phyloP scores from a whole-genome alignment of 495 filamentous ascomycete genomes.

The Chaetomium cochliodes region DNA sequence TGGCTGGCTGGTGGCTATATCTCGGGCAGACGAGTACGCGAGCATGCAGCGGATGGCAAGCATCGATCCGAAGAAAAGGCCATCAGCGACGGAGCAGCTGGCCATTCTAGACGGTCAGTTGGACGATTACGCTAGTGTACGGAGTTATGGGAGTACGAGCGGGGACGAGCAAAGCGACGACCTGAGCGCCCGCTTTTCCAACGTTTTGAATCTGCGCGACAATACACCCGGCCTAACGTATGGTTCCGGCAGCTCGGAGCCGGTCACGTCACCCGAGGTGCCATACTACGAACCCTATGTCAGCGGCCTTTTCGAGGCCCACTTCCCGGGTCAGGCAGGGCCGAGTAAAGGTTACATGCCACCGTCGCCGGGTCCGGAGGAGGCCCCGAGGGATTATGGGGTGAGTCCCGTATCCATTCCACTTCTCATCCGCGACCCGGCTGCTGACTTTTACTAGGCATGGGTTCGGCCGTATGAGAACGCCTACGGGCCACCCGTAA shows the following conservation, averaged over 20 bases:
- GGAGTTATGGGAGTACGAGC: background rate
- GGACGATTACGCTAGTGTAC: constrained; percentile 1
- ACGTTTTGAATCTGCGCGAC: constrained; percentile 19
- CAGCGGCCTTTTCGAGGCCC: background rate
- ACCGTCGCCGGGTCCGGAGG: constrained; percentile 7
- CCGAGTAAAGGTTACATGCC: constrained; percentile 20
- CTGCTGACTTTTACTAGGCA: constrained; percentile 10
- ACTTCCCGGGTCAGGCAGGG: constrained; percentile 12
- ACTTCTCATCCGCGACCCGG: background rate
- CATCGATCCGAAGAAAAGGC: constrained; percentile 26
- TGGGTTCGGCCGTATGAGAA: constrained; percentile 21
- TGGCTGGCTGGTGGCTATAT: constrained; percentile 21
- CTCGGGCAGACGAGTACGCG: constrained; percentile 20
- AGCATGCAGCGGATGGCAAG: constrained; percentile 29
- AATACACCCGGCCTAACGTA: constrained; percentile 9
- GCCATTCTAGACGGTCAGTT: constrained; percentile 18
- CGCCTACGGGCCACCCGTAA: constrained; percentile 19
- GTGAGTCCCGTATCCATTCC: constrained; percentile 10
- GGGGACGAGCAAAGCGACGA: constrained; percentile 11
- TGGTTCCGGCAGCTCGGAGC: constrained; percentile 5
- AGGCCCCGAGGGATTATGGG: constrained; percentile 17
- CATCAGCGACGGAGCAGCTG: constrained; percentile 27
- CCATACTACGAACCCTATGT: constrained; percentile 34
- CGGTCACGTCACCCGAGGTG: constrained; percentile 19
- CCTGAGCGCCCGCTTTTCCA: constrained; percentile 15